These are phyloP conservation scores for Bifiguratus adelaidae DNA, from an alignment of 192 early-diverging fungal species.

Conservation along the genomic window DNA sequence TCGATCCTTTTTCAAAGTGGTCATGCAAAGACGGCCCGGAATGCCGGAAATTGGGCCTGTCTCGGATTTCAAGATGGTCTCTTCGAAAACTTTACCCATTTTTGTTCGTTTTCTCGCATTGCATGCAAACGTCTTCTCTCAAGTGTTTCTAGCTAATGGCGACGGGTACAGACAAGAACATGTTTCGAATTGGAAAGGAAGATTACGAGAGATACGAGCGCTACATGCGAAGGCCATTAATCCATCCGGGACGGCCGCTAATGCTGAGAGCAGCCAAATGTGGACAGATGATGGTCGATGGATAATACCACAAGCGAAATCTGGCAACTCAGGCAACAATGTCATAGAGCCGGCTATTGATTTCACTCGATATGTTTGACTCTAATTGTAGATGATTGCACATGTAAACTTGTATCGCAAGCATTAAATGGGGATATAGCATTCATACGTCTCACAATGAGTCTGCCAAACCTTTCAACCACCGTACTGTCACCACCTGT, in stretches of 20 bases:
- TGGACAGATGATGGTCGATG: constrained; percentile 5
- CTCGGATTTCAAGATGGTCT: constrained; percentile 72
- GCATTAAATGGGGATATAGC: too few species aligned
- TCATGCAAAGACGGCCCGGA: constrained; percentile 57
- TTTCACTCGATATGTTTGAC: constrained; percentile 46
- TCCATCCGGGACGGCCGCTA: neutral
- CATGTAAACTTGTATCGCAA: too few species aligned
- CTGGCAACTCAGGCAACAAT: constrained; percentile 8
- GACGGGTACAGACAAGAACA: constrained; percentile 53
- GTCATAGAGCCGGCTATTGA: constrained; percentile 31
- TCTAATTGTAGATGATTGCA: too few species aligned
- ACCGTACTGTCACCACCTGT: too few species aligned
- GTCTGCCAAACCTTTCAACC: too few species aligned
- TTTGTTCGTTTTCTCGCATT: constrained; percentile 80
- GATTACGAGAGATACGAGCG: constrained; percentile 86
- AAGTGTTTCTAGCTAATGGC: constrained; percentile 68
- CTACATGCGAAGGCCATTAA: constrained; percentile 40
- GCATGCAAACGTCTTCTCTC: constrained; percentile 83
- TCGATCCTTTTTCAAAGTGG: constrained; percentile 42
- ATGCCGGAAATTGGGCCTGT: constrained; percentile 80
- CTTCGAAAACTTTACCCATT: constrained; percentile 58
- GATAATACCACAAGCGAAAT: neutral
- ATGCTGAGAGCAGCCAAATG: constrained; percentile 1
- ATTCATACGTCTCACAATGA: too few species aligned
- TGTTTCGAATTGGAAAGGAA: constrained; percentile 80